Base-by-base conservation (phyloP, 2,329 filamentous ascomycete genomes). In the Ascochyta fabae region DNA sequence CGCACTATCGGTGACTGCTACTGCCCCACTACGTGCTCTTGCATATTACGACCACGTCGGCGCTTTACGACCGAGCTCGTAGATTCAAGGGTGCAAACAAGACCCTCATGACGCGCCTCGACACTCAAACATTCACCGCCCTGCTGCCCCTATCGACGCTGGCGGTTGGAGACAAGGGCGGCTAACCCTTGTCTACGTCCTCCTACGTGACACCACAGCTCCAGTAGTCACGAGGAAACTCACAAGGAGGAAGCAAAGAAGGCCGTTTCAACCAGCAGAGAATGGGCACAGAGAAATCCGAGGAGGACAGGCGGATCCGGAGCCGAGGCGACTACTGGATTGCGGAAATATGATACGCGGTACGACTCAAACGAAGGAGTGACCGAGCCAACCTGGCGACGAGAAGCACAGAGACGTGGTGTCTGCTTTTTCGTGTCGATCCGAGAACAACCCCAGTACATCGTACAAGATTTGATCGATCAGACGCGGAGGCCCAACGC, bases 351-450 rank as follows among this genome's bases (percentile, higher is more conserved):
- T 31, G 29, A 31, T 13, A 31, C 3, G 10, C 29, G 4, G 29
- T 31, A 31, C 29, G 29, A 31, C 29, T 5, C 15, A 10, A 8
- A 4, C 24, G 35, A 23, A 49, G 15, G 9, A 41, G 22, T 9
- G 7, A n/a, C 40, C 45, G 23, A 41, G 29, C 16, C 4, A 40
- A 41, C 23, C 35, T 23, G 23, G 22, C 31, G 27, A 23, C 3
- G 41, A 44, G 22, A 16, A 22, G 34, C 34, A 36, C 10, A 22
- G 12, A 3, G 31, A 38, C n/a, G 12, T 24, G 10, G 19, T 41
- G 22, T 41, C 27, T 56, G 53, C 53, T 56, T 56, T 56, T 56
- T 50, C 23, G 53, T n/a, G 22, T 39, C 47, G 33, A 51, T 51
- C 31, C 47, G 42, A 51, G 16, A 24, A 50, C 3, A 24, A 38